Evolutionary conservation across 1,284 basidiomycete species (phyloP), one percentile per base, ranked within the genome.

Genomic region (Papiliotrema terrestris): DNA sequence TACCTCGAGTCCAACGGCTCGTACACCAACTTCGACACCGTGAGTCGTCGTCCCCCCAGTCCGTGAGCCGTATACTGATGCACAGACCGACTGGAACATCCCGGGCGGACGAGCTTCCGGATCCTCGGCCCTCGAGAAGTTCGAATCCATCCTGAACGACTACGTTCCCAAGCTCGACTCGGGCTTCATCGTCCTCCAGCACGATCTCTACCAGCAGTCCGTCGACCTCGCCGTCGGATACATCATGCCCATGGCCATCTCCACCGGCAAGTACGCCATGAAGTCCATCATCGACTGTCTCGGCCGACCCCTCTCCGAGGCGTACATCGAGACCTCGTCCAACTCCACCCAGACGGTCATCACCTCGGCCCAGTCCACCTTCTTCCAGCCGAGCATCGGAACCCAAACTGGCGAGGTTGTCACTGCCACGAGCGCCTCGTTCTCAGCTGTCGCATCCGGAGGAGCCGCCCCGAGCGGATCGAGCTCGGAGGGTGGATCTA

Each of bases 181-280:
- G 50, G 89, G 89, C 42, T 95, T 95, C 80, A 86, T 93, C 69
- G 91, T 95, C 45, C 82, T 98, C 51, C 81, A 89, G 72, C 91
- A 95, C 71, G 91, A 94, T 75, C 78, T 94, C 45, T 93, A 85
- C 72, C 81, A 88, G 67, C 83, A 89, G 67, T 88, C 88, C 14
- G 90, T 94, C 51, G 89, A 94, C 66, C 83, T 96, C 58, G 91
- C 91, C 32, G 82, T 88, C 58, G 89, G 89, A 46, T 93, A 91
- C 78, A 87, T 88, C 62, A 79, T 95, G n/a, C 83, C 87, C 52
- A 78, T 76, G 76, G 80, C 44, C 85, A 86, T 47, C 69, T 80
- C 91, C 71, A 84, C 76, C 41, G 85, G 87, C 58, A 66, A 72
- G 51, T 75, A 67, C 65, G 62, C 67, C 48, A 69, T 82, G 55